Percentiles rank a stretch among this genome's conserved stretches.
phyloP scores from a whole-genome alignment of 208 protist species.

The Lotmaria passim region DNA sequence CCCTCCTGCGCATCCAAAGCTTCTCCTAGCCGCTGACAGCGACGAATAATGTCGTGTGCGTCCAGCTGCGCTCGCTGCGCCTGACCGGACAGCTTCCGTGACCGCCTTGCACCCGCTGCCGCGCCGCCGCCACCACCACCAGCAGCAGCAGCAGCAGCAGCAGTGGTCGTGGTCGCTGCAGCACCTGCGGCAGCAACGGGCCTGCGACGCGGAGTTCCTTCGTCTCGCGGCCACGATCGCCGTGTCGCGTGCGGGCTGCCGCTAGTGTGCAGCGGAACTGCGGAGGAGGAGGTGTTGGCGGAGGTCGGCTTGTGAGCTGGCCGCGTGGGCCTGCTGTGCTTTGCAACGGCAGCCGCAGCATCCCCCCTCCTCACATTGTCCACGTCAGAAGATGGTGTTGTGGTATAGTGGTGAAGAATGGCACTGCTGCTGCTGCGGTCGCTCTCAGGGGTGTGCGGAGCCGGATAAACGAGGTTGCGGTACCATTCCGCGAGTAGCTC shows the following conservation, averaged over 20 bases:
- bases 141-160: too few species aligned
- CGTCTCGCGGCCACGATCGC: background rate
- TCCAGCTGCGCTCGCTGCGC: conserved; percentile 15
- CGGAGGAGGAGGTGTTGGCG: background rate
- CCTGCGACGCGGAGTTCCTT: background rate
- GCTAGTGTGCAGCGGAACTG: background rate
- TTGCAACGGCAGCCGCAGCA: background rate
- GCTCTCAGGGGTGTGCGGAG: conserved; percentile 12
- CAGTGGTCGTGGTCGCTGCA: too few species aligned
- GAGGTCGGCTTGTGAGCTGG: background rate
- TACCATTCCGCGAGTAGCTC: conserved; percentile 49
- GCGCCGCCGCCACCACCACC: too few species aligned
- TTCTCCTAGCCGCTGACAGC: conserved; percentile 37
- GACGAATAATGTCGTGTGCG: conserved; percentile 37
- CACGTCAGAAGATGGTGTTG: conserved; percentile 3
- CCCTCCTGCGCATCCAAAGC: conserved; percentile 33
- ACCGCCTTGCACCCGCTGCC: background rate
- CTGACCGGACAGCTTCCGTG: background rate
- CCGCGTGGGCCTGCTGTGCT: background rate
- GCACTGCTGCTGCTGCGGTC: conserved; percentile 3
- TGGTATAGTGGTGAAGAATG: background rate
- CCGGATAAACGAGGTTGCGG: conserved; percentile 42
- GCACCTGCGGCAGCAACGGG: background rate
- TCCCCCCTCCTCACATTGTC: background rate
- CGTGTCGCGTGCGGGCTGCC: background rate